phyloP scores from a whole-genome alignment of 495 filamentous ascomycete species.

The Margaritispora aquatica region DNA sequence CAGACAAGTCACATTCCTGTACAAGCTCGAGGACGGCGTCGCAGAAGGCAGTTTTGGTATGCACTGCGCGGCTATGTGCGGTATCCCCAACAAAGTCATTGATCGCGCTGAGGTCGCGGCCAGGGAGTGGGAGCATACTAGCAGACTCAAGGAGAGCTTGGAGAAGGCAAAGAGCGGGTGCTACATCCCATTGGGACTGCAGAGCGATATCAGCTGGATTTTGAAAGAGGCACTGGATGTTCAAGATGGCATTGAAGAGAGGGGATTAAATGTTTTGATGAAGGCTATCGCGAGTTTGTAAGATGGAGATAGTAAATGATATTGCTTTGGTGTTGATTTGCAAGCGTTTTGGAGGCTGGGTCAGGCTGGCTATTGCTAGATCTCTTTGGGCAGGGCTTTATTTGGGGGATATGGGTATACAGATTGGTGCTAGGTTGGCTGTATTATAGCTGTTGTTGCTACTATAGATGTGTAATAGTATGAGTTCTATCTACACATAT shows the following conservation, averaged over 20 bases:
- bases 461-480: neutral
- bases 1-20: conserved; percentile 83
- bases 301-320: no score
- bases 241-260: conserved; percentile 36
- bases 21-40: conserved; percentile 90
- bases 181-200: conserved; percentile 78
- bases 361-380: neutral
- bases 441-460: neutral
- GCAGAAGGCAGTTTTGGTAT: conserved; percentile 98
- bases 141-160: conserved; percentile 77
- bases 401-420: neutral
- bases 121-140: conserved; percentile 91
- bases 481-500: neutral
- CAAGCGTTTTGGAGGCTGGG: neutral
- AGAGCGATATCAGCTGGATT: conserved; percentile 87
- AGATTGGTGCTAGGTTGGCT: neutral
- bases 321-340: no score
- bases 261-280: conserved; percentile 60
- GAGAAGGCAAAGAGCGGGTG: conserved; percentile 69
- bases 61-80: conserved; percentile 98
- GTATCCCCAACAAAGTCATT: conserved; percentile 78
- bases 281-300: conserved; percentile 68
- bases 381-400: neutral
- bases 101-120: conserved; percentile 86
- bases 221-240: conserved; percentile 46